Conservation (phyloP, 1,284 basidiomycete genomes). For the Microstroma glucosiphilum region DNA sequence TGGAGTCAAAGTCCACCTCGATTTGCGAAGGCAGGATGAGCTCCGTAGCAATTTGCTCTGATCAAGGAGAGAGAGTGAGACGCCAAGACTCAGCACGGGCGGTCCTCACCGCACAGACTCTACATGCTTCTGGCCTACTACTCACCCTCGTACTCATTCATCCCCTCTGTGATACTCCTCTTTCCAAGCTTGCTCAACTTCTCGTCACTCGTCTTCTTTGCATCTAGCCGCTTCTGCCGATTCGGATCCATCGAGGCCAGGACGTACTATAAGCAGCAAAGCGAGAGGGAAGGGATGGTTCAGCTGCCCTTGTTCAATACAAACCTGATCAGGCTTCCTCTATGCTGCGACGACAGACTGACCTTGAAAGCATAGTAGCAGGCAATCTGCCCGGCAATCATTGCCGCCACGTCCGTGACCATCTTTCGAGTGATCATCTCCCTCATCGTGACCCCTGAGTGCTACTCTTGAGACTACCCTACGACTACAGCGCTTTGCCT, state of each 20-base stretch:
- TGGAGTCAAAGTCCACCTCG: constrained; percentile 57
- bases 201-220: constrained; percentile 44
- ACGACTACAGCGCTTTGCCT: no score
- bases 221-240: constrained; percentile 43
- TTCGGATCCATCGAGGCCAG: constrained; percentile 51
- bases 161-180: constrained; percentile 27
- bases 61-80: constrained; percentile 15
- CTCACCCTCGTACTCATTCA: constrained; percentile 45
- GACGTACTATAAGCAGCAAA: constrained; percentile 39
- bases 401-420: constrained; percentile 29
- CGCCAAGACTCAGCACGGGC: neutral
- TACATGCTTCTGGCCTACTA: neutral
- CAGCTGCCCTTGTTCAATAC: no score
- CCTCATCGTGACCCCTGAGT: constrained; percentile 20
- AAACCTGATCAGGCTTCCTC: neutral
- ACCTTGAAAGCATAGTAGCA: constrained; percentile 53
- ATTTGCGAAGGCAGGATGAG: constrained; percentile 56
- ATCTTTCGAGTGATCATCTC: constrained; percentile 43
- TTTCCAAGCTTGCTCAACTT: constrained; percentile 46
- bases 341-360: no score
- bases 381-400: constrained; percentile 37
- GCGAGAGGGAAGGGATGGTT: neutral
- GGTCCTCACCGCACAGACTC: neutral
- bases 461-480: no score
- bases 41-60: constrained; percentile 57